phyloP scores from a whole-genome alignment of 2,329 filamentous ascomycete genomes.

The Arachnopeziza araneosa region DNA sequence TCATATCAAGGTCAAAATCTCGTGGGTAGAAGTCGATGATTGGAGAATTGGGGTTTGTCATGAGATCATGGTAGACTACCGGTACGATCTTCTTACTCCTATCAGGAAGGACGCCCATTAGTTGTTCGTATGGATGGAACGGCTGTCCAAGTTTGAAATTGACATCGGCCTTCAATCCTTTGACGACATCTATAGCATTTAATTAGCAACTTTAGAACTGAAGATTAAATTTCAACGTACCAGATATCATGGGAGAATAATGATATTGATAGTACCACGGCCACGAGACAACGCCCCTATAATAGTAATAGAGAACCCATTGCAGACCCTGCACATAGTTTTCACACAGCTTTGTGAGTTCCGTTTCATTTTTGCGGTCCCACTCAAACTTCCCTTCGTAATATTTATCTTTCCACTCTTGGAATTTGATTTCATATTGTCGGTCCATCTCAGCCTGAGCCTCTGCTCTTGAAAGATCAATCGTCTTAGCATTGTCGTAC shows the following conservation, averaged over 20 bases:
- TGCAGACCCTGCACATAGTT: conserved; percentile 98
- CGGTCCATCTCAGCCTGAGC: conserved; percentile 72
- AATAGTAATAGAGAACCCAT: conserved; percentile 98
- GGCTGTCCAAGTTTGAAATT: conserved; percentile 93
- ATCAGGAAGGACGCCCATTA: conserved; percentile 97
- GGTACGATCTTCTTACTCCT: conserved; percentile 97
- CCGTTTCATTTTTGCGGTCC: conserved; percentile 72
- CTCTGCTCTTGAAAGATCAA: conserved; percentile 74
- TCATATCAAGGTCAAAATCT: conserved; percentile 98
- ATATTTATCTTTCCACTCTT: conserved; percentile 90
- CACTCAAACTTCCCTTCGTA: conserved; percentile 90
- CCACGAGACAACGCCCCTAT: conserved; percentile 94
- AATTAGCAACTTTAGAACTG: conserved; percentile 12
- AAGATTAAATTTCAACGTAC: conserved; percentile 35
- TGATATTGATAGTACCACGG: conserved; percentile 98
- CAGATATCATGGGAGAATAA: conserved; percentile 94
- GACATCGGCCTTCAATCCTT: conserved; percentile 79
- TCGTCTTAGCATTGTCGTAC: conserved; percentile 84
- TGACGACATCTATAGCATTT: conserved; percentile 65
- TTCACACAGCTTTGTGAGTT: conserved; percentile 77
- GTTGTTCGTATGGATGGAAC: conserved; percentile 89
- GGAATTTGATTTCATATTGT: conserved; percentile 86
- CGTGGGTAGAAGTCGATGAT: conserved; percentile 98
- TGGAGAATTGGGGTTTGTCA: conserved; percentile 84
- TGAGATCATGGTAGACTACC: conserved; percentile 77